Percentiles rank a stretch among this genome's conserved stretches.
These are phyloP conservation scores for Anisodus tanguticus DNA, from an alignment of 257 asterid genomes.

Conservation along the genomic window DNA sequence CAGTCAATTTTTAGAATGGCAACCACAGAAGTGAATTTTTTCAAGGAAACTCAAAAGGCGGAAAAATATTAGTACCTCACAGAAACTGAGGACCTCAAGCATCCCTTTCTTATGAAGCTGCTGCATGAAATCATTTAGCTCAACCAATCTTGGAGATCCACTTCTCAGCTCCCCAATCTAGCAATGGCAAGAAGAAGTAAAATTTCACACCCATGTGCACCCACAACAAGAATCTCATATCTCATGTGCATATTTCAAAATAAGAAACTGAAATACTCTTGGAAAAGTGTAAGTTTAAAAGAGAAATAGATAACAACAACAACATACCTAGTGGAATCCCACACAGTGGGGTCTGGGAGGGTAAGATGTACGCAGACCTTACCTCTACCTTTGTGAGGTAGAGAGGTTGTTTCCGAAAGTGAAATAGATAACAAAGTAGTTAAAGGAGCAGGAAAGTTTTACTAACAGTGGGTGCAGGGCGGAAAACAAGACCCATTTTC, in stretches of 20 bases:
- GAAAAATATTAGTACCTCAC: constrained; percentile 60
- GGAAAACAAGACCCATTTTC: constrained; percentile 97
- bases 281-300: background rate
- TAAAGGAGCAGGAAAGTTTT: constrained; percentile 16
- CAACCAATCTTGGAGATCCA: constrained; percentile 94
- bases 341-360: too few species aligned
- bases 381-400: too few species aligned
- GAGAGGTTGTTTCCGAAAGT: too few species aligned
- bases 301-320: background rate
- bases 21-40: constrained; percentile 20
- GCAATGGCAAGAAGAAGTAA: constrained; percentile 36
- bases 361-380: too few species aligned
- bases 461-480: constrained; percentile 98
- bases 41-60: background rate
- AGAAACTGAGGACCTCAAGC: constrained; percentile 94
- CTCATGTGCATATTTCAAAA: constrained; percentile 27
- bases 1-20: constrained; percentile 27
- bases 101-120: constrained; percentile 69
- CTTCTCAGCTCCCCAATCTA: constrained; percentile 97
- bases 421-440: constrained; percentile 16
- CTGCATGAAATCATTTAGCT: constrained; percentile 85
- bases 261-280: background rate
- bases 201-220: constrained; percentile 17
- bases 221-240: constrained; percentile 23
- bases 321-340: too few species aligned